Base-by-base conservation (phyloP, 805 yeast species). In the Candida glaebosa region DNA sequence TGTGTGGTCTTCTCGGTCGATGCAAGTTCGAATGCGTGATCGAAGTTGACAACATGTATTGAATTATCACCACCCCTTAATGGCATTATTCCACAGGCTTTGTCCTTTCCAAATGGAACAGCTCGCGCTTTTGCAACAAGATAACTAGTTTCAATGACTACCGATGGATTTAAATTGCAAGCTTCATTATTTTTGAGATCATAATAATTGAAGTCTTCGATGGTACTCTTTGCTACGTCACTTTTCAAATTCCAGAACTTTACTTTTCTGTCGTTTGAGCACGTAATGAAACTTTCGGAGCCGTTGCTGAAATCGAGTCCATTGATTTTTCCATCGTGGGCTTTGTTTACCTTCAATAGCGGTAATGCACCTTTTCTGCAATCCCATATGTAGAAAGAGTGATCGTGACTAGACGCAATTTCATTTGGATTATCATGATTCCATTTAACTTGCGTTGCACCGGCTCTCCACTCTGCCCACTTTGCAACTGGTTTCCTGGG, bases 381-480 rank as follows among this genome's bases (percentile, higher is more conserved):
- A 60, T 93, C 99, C 99, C 99, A 93, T 1, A 93, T 67, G 45
- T 81, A 80, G 32, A 91, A 75, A 38, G 81, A 73, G 53, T 84
- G 78, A 53, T 87, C 95, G 57, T 93, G 99, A 5, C 95, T 75
- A 1, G 93, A 82, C 0, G 97, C 96, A 19, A 93, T 55, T 22
- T 89, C 75, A 54, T 85, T 75, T 2, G 88, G 80, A 52, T 90
- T 82, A 34, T 73, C 69, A 48, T 79, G 79, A 58, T 84, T 87
- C 97, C 98, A 93, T 57, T 91, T 89, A 12, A 89, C 96, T 60
- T 91, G 98, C 0, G 95, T 79, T 2, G 97, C 95, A 2, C 95
- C 91, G 0, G 96, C 95, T 42, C 86, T 68, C 95, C 96, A 93
- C 56, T 91, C 96, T n/a, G 96, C 87, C 65, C 87, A 89, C 36